phyloP scores from a whole-genome alignment of 176 grass and related monocot genomes.

The Oryza meyeriana region DNA sequence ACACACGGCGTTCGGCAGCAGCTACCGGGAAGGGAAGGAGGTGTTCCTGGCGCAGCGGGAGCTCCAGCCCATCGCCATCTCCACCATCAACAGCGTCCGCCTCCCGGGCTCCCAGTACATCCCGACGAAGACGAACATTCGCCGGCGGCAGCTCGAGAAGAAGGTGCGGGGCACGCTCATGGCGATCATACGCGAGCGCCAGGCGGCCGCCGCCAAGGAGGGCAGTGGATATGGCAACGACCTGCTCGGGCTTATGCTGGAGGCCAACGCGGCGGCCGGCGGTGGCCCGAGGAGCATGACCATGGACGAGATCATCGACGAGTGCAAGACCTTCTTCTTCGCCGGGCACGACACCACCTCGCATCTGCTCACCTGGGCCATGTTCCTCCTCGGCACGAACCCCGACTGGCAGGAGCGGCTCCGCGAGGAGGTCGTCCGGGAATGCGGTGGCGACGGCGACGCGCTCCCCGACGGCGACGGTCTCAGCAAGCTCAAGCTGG shows the following conservation, averaged over 20 bases:
- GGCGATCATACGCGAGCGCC: constrained; percentile 34
- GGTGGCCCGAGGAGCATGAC: neutral
- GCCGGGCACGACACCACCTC: constrained; percentile 59
- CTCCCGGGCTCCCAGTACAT: constrained; percentile 32
- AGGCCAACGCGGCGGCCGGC: constrained; percentile 21
- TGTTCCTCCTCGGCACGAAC: constrained; percentile 55
- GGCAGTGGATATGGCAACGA: constrained; percentile 39
- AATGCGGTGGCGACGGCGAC: constrained; percentile 19
- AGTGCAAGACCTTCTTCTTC: constrained; percentile 78
- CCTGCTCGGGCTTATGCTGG: constrained; percentile 61
- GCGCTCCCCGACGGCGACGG: constrained; percentile 14
- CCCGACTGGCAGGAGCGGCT: constrained; percentile 49
- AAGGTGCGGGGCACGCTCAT: constrained; percentile 38
- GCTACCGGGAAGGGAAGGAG: constrained; percentile 58
- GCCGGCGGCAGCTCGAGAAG: constrained; percentile 38
- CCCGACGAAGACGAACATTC: constrained; percentile 42
- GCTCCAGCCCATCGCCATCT: constrained; percentile 48
- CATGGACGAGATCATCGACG: constrained; percentile 63
- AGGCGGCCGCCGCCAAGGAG: neutral
- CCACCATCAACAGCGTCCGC: neutral
- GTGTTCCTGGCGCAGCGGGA: constrained; percentile 59
- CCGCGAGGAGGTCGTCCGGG: constrained; percentile 45
- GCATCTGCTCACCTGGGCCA: constrained; percentile 43
- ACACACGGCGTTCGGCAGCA: constrained; percentile 66
- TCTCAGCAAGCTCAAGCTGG: constrained; percentile 56